Conservation (phyloP, 2,329 filamentous ascomycete species). For the Aspergillus bombycis region DNA sequence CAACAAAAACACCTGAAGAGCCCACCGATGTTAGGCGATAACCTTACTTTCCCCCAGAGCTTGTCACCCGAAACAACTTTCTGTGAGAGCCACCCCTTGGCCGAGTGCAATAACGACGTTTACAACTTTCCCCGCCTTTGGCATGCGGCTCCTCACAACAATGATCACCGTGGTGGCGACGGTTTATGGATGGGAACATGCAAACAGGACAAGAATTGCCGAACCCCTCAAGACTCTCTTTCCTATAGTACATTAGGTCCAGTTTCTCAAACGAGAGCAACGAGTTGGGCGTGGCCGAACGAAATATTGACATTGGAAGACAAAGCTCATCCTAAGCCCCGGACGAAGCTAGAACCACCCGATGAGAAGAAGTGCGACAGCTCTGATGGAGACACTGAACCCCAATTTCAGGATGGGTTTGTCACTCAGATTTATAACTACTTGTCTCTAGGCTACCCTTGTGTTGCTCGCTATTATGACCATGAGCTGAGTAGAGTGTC, state of each 20-base stretch:
- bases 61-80: conserved; percentile 81
- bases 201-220: conserved; percentile 24
- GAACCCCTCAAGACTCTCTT: conserved; percentile 16
- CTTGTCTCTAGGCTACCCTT: conserved; percentile 87
- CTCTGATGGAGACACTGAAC: conserved; percentile 52
- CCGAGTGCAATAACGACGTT: conserved; percentile 55
- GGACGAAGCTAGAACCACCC: conserved; percentile 20
- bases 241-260: conserved; percentile 32
- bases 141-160: conserved; percentile 68
- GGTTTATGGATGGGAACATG: conserved; percentile 50
- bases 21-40: conserved; percentile 85
- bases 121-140: conserved; percentile 67
- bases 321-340: neutral
- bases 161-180: conserved; percentile 38
- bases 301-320: neutral
- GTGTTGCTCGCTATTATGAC: conserved; percentile 80
- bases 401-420: conserved; percentile 80
- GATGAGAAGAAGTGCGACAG: conserved; percentile 28
- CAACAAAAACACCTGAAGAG: conserved; percentile 62
- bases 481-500: conserved; percentile 83
- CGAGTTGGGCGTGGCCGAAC: neutral
- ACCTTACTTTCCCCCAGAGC: conserved; percentile 80
- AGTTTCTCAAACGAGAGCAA: neutral
- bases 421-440: conserved; percentile 98
- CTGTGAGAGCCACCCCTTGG: conserved; percentile 74